Conservation (phyloP, 2,329 filamentous ascomycete species). For the Arthrobotrys pseudoclavata region DNA sequence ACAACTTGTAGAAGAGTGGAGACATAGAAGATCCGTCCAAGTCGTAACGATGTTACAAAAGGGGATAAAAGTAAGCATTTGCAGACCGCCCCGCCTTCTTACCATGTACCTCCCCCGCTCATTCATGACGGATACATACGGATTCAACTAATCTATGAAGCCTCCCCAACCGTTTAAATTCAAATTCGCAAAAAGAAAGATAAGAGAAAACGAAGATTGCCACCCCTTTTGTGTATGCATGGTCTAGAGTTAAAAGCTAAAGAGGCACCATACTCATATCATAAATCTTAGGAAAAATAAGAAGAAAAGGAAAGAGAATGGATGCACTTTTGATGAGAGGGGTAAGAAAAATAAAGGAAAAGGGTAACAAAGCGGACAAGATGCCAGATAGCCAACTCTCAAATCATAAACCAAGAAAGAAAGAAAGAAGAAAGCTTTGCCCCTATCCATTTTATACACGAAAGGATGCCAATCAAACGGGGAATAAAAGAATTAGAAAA, state of each 20-base stretch:
- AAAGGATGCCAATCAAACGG: conserved; percentile 43
- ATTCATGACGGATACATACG: conserved; percentile 1
- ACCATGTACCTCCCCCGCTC: not conserved
- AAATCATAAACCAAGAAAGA: conserved; percentile 25
- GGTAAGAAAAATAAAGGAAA: conserved; percentile 16
- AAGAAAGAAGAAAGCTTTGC: conserved; percentile 44
- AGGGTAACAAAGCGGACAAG: conserved; percentile 26
- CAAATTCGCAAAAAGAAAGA: not conserved
- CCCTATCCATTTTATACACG: conserved; percentile 60
- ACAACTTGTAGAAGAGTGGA: not conserved
- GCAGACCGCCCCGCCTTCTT: conserved; percentile 5
- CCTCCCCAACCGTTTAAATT: conserved; percentile 4
- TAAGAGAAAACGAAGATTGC: not conserved
- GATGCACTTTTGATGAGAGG: conserved; percentile 37
- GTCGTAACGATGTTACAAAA: conserved; percentile 22
- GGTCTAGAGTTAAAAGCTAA: conserved; percentile 28
- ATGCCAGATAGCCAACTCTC: conserved; percentile 32
- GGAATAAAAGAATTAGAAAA: conserved; percentile 44
- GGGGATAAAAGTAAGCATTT: not conserved
- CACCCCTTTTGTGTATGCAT: conserved; percentile 30
- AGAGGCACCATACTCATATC: conserved; percentile 23
- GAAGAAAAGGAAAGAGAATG: conserved; percentile 16
- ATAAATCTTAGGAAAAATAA: conserved; percentile 14
- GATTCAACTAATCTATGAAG: conserved; percentile 8
- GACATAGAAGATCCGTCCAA: conserved; percentile 6